Base-by-base conservation (phyloP, 768 basidiomycete species). In the Lactifluus hygrophoroides region DNA sequence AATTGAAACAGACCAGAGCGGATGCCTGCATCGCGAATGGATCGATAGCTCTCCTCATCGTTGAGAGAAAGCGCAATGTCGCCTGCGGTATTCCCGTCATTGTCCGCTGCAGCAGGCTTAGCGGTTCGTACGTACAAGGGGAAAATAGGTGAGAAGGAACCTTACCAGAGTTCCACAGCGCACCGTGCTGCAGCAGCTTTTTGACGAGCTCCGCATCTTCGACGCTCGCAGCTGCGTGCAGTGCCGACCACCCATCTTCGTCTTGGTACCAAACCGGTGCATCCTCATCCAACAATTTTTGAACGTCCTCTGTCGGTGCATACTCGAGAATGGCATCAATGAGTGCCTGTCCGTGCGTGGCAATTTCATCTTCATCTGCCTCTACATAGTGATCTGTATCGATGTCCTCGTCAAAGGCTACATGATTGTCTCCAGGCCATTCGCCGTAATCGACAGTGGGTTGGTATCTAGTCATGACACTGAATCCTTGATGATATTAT, bases 211-310 rank as follows among this genome's bases (percentile, higher is more conserved):
- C 74, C 2, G 77, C 68, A 63, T 87, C 81, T 65, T 86, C 83
- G 46, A 79, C 70, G 64, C 87, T 92, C 1, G 84, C 88, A 13
- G 90, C 95, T 16, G 90, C 92, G 67, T 98, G 95, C 45, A 98
- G 71, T 17, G 85, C 78, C 5, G 91, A 92, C 62, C 84, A 85
- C 0, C 93, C 94, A 8, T 75, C 75, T 48, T 82, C 80, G 68
- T 87, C 88, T 71, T 96, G 92, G 68, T 86, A 93, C 94, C 95
- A 97, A 49, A 90, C 71, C 1, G 90, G 90, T 7, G 91, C 87
- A 17, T 85, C 90, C 5, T 75, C 76, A 10, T 81, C 76, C 61
- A 90, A 75, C 34, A 84, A 68, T 14, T 67, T 68, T 61, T 76
- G 74, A 53, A 88, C 73, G 16, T 69, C 70, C 17, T 76, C 73